Evolutionary conservation across 2,329 filamentous ascomycete species (phyloP), one percentile per base, ranked within the genome.

Genomic region (Kalmusia sp.): DNA sequence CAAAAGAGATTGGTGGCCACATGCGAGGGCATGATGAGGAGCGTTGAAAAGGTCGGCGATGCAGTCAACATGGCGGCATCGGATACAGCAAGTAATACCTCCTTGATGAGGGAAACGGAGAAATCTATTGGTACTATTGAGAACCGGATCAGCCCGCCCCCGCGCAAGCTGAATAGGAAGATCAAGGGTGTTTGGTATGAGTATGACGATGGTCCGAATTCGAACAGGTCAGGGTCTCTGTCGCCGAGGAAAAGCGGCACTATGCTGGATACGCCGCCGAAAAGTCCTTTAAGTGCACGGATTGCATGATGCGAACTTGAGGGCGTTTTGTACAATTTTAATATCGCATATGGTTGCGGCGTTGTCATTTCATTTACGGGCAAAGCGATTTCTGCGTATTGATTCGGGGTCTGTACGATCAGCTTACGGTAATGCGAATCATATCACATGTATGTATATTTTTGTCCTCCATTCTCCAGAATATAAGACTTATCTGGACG

Each of bases 111-210:
- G 9, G 46, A 45, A 3, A 45, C 54, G 9, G 51, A 35, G 17
- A 56, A 56, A 1, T 46, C 55, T 6, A 52, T 51, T 6, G 63
- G 57, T 7, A 47, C 57, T 1, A 54, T 64, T 3, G 64, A 58
- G 1, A 65, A 62, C 30, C 54, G 62, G 0, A 70, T 72, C 8
- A 63, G 49, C 9, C 71, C 71, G 1, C 55, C 63, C 7, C 70
- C 71, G 3, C 44, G 71, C 7, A 73, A 73, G 47, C 47, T 73
- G 12, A 73, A 73, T 44, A 51, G 63, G 5, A 58, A 61, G n/a
- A 63, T 73, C 40, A 68, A 70, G 47, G 69, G 71, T 25, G 69
- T 73, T 3, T 73, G 71, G 71, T 73, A 73, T 43, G 71, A 73
- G 49, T 73, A 73, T 35, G 70, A 73, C 52, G 56, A 41, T n/a